Evolutionary conservation across 2,329 filamentous ascomycete genomes (phyloP).

Genomic region (Akanthomyces lecanii): DNA sequence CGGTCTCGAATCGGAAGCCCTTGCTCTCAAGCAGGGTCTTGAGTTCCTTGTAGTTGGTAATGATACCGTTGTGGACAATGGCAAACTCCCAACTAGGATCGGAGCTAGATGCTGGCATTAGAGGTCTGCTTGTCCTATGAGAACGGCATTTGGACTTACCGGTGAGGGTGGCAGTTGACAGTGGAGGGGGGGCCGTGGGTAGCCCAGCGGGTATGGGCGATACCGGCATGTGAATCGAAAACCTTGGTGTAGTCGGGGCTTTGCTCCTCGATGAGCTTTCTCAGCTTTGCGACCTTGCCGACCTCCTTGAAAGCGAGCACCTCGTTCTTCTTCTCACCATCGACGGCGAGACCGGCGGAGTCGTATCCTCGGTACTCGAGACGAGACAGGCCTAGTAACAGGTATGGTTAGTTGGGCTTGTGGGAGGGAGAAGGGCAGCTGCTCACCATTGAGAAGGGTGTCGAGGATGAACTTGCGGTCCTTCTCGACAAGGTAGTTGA

Average conservation of each 20-base stretch:
- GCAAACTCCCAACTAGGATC: conserved; percentile 94
- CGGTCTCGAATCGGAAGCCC: conserved; percentile 98
- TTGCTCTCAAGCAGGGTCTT: conserved; percentile 89
- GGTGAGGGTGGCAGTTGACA: conserved; percentile 96
- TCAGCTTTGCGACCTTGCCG: conserved; percentile 96
- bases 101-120: conserved; percentile 53
- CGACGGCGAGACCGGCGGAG: conserved; percentile 90
- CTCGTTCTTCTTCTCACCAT: conserved; percentile 98
- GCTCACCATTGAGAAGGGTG: conserved; percentile 85
- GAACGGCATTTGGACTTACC: conserved; percentile 52
- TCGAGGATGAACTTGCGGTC: conserved; percentile 94
- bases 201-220: conserved; percentile 98
- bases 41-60: conserved; percentile 99
- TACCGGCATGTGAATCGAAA: conserved; percentile 97
- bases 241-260: conserved; percentile 84
- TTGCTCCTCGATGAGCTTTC: conserved; percentile 80
- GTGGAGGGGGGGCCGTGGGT: conserved; percentile 94
- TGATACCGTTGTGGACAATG: conserved; percentile 99
- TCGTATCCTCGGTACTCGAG: conserved; percentile 99
- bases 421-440: not conserved
- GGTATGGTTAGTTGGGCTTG: conserved; percentile 27
- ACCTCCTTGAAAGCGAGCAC: conserved; percentile 98
- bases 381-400: conserved; percentile 71
- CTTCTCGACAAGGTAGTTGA: conserved; percentile 99
- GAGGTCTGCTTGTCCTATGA: not conserved